Base-by-base conservation (phyloP, 345 rosid genomes). In the Eucalyptus sp. region DNA sequence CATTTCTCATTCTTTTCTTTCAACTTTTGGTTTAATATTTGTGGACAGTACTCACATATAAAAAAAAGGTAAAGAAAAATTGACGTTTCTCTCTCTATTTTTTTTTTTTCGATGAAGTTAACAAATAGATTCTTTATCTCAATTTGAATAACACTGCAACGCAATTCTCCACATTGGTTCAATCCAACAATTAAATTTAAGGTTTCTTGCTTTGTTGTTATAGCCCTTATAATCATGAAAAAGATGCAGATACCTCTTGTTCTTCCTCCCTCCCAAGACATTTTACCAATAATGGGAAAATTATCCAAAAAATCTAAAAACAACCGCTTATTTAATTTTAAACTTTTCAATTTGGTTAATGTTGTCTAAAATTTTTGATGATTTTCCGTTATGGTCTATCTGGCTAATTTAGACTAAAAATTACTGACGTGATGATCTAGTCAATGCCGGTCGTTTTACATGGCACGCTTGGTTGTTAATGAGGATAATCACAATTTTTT, bases 361-460 rank as follows among this genome's bases (percentile, higher is more conserved):
- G 1, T 56, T 56, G 1, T 56, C 62, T 56, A 50, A 50, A 20
- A 3, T 54, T 56, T 8, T 56, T 56, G 11, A 22, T 1, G 3
- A 56, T 56, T 56, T 56, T 56, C 5, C 12, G 24, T 20, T 56
- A 20, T 56, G 12, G 3, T 56, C 29, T 24, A 25, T 56, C 4
- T 56, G 5, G 27, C 1, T 24, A 22, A 1, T 8, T 56, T 56
- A 56, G 29, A 56, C 8, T 22, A 24, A 24, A 54, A 56, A 22
- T 4, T 4, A 12, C 0, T 56, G 6, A 56, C 0, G 1, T 56
- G 29, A 24, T 24, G 62, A 56, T 56, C 13, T 10, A 56, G 0
- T 56, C 1, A 9, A 0, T 24, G 1, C 62, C 1, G 0, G 6
- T 56, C 3, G 1, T 56, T 24, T 24, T 56, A 56, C 29, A 56